Conservation (phyloP, 2,329 filamentous ascomycete species). For the Xylariaceae sp. region DNA sequence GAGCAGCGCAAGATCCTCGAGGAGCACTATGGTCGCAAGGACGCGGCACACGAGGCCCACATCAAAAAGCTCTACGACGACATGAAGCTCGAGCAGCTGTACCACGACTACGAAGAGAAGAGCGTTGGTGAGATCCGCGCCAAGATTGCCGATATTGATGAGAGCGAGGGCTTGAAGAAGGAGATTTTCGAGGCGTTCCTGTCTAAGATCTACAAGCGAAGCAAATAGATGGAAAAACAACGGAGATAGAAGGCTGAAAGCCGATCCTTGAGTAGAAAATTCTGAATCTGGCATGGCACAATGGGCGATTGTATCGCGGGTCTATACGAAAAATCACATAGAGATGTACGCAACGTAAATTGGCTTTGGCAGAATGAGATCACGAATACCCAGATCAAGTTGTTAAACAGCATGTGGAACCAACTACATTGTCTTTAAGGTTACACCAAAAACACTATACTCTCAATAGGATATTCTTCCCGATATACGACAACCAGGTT, state of each 20-base stretch:
- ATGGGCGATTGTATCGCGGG: not conserved
- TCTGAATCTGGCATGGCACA: not conserved
- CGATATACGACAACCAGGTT: no score
- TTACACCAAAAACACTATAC: no score
- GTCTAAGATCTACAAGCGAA: constrained; percentile 96
- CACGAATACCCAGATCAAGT: no score
- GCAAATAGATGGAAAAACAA: constrained; percentile 57
- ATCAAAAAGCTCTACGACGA: constrained; percentile 90
- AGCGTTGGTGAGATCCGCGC: constrained; percentile 72
- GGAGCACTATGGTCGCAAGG: constrained; percentile 91
- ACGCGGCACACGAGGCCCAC: constrained; percentile 74
- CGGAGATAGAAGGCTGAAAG: no score
- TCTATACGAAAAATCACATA: not conserved
- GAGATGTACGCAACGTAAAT: constrained; percentile 1
- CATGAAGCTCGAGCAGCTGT: constrained; percentile 77
- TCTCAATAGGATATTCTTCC: no score
- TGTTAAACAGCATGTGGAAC: no score
- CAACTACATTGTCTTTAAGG: no score
- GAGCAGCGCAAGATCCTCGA: constrained; percentile 88
- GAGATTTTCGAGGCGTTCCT: constrained; percentile 86
- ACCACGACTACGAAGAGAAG: constrained; percentile 87
- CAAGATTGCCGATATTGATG: constrained; percentile 77
- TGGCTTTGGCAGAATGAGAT: constrained; percentile 4
- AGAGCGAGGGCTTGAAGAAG: constrained; percentile 86
- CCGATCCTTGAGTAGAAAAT: not conserved